Conservation (phyloP, 305 asterid species). For the Fraxinus ornus region DNA sequence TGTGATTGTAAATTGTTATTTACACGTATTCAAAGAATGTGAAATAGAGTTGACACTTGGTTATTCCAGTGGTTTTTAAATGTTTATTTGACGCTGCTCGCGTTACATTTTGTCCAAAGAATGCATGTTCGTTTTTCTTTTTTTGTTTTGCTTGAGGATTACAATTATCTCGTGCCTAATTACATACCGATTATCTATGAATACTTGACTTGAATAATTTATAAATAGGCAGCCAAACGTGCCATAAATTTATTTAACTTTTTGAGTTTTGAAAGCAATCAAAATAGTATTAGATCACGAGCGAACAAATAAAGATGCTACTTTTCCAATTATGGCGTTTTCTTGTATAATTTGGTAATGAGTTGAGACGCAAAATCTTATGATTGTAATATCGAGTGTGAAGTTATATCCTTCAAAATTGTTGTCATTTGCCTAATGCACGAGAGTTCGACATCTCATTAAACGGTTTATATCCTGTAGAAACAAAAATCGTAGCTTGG, state of each 20-base stretch:
- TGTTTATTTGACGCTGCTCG: too few relatives aligned
- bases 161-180: background rate
- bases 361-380: background rate
- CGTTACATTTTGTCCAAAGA: background rate
- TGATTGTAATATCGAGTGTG: background rate
- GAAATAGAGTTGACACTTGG: background rate
- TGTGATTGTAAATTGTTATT: background rate
- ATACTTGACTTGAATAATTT: background rate
- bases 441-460: background rate
- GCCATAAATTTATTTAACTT: background rate
- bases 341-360: too few relatives aligned
- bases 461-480: background rate
- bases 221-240: background rate
- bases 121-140: background rate
- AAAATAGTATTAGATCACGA: background rate
- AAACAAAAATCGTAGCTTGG: background rate
- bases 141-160: background rate
- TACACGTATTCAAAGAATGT: background rate
- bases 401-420: background rate
- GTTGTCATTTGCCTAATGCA: too few relatives aligned
- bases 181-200: background rate
- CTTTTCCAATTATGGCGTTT: too few relatives aligned
- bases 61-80: too few relatives aligned
- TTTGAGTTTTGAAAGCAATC: background rate
- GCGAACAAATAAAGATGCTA: background rate